A percentile compares a stretch with the other conserved stretches of the same genome.
phyloP scores from a whole-genome alignment of 768 basidiomycete genomes.

The Nevesoporus exiguus region DNA sequence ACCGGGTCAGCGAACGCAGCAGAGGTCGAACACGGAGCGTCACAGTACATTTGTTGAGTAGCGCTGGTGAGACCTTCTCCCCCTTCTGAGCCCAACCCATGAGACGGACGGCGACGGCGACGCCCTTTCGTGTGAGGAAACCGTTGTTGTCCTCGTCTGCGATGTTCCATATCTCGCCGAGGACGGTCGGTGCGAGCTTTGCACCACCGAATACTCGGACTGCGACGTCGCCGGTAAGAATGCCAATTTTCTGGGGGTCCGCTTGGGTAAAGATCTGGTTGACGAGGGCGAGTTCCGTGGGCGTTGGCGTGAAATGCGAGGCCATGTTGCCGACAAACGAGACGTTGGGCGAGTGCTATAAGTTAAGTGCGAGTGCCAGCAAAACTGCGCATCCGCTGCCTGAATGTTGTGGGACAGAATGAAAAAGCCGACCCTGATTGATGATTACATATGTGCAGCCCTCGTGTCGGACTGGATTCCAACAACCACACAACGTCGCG shows the following conservation, averaged over 20 bases:
- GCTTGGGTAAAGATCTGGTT: conserved; percentile 68
- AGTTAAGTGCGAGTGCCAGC: conserved; percentile 12
- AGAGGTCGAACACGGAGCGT: background rate
- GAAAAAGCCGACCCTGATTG: conserved; percentile 1
- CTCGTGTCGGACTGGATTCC: too few species aligned
- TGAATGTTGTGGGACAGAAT: conserved; percentile 2
- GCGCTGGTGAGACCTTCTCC: conserved; percentile 58
- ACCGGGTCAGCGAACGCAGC: conserved; percentile 10
- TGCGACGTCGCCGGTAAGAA: conserved; percentile 88
- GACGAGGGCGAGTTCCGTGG: conserved; percentile 55
- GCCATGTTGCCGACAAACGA: conserved; percentile 33
- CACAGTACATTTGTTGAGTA: conserved; percentile 68
- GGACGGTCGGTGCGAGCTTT: conserved; percentile 67
- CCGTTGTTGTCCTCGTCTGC: conserved; percentile 94
- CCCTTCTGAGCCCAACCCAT: conserved; percentile 93
- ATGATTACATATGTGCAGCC: too few species aligned
- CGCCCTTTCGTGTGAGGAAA: conserved; percentile 83
- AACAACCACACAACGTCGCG: too few species aligned
- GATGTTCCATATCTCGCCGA: conserved; percentile 93
- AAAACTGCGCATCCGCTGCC: conserved; percentile 17
- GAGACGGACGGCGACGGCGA: conserved; percentile 83
- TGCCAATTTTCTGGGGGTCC: conserved; percentile 77
- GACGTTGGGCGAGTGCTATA: conserved; percentile 15
- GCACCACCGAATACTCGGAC: conserved; percentile 83
- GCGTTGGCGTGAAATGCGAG: conserved; percentile 42